Evolutionary conservation across 192 early-diverging fungal genomes (phyloP), one percentile per base, ranked within the genome.

Genomic region (Funneliformis mosseae): DNA sequence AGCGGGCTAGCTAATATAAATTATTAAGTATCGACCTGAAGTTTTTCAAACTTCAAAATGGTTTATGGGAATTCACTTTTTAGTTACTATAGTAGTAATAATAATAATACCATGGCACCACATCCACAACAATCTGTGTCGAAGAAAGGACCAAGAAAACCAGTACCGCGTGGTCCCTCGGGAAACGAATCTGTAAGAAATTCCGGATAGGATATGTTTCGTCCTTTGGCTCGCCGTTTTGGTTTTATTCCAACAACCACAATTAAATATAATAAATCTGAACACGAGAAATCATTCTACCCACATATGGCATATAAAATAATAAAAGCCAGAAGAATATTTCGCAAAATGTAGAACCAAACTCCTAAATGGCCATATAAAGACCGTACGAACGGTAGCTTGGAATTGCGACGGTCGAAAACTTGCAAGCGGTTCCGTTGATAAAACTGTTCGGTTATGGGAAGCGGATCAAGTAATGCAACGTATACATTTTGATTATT

Each of bases 401-500:
- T 94, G 93, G 93, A 94, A 91, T 73, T 87, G 85, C 64, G 91
- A 93, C 78, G 93, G 93, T 21, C 79, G 86, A 70, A 85, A 83
- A 75, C 75, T 94, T 48, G 93, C 93, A 12, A 93, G 92, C 10
- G 93, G 93, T 18, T 94, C 93, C 14, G 89, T 91, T 7, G 93
- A 94, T 76, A 89, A 93, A 82, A 92, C 92, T 10, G 92, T 91
- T 25, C 83, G 93, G 33, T 87, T 94, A 42, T 94, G 92, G 91
- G 87, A 85, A 18, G 85, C 90, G 10, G 71, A 21, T 68, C 27
- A 63, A 43, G 63, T 59, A 38, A 23, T 48, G 16, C 6, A 9
- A 23, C 70, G 25, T 41, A 68, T 33, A 77, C 18, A 27, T 5
- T 14, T 42, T 50, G 1, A 63, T 43, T 78, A 2, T 27, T 33